A percentile compares a stretch with the other conserved stretches of the same genome.
These are phyloP conservation scores for Isabelozyma gotoi DNA, from an alignment of 805 yeast species.

Conservation along the genomic window DNA sequence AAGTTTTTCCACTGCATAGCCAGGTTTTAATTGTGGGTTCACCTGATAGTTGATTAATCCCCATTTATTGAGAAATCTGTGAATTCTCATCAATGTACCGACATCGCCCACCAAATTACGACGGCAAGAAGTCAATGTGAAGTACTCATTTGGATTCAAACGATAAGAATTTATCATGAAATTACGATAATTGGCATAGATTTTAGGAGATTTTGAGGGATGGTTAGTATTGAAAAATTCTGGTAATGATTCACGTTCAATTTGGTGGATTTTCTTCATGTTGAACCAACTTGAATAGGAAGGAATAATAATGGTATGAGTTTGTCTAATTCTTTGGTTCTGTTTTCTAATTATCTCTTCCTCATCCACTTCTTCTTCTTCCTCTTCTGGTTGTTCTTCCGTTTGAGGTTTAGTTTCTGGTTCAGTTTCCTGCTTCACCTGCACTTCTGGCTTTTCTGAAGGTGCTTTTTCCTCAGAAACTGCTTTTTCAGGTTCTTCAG, in stretches of 20 bases:
- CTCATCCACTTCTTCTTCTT: constrained; percentile 2
- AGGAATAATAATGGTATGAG: constrained; percentile 83
- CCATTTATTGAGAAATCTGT: constrained; percentile 84
- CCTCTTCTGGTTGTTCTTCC: constrained; percentile 1
- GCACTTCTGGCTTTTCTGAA: neutral
- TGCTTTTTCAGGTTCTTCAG: too few relatives aligned
- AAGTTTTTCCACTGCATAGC: constrained; percentile 51
- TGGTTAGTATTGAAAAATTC: constrained; percentile 79
- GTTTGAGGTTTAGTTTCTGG: neutral
- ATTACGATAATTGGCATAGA: constrained; percentile 79
- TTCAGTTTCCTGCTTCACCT: neutral
- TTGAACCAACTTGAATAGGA: constrained; percentile 88
- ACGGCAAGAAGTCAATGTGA: constrained; percentile 88
- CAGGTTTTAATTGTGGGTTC: constrained; percentile 72
- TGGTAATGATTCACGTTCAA: constrained; percentile 82
- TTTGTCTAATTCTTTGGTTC: constrained; percentile 45
- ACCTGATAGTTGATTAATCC: constrained; percentile 93
- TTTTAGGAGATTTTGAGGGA: constrained; percentile 75
- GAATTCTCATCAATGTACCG: constrained; percentile 82
- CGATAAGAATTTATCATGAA: constrained; percentile 88
- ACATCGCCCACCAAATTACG: constrained; percentile 91
- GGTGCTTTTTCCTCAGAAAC: neutral
- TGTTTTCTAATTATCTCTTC: neutral
- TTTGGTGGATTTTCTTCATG: constrained; percentile 65
- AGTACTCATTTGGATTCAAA: constrained; percentile 83